phyloP scores from a whole-genome alignment of 495 filamentous ascomycete species.

The Entonaema liquescens region DNA sequence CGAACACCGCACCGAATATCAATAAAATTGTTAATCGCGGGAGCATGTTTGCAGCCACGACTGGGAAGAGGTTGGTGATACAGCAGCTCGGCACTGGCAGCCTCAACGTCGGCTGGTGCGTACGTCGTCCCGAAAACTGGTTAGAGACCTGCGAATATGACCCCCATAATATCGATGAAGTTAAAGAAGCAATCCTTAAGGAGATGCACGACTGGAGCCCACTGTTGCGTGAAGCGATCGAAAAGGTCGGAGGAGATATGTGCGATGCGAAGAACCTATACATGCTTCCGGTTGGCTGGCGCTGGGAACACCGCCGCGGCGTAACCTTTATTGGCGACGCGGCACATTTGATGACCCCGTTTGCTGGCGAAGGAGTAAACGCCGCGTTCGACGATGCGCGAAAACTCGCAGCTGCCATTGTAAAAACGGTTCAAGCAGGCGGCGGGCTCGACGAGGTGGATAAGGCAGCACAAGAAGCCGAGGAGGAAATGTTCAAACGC shows the following conservation, averaged over 20 bases:
- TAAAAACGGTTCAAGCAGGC: conserved; percentile 34
- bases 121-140: conserved; percentile 49
- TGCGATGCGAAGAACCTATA: conserved; percentile 53
- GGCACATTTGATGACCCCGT: conserved; percentile 69
- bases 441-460: conserved; percentile 43
- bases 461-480: conserved; percentile 41
- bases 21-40: conserved; percentile 56
- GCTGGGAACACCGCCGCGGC: conserved; percentile 58
- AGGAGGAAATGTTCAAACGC: conserved; percentile 48
- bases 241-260: conserved; percentile 24
- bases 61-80: conserved; percentile 48
- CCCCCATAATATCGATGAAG: conserved; percentile 36
- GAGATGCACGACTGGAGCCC: conserved; percentile 46
- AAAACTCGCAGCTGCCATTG: conserved; percentile 55
- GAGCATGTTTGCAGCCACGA: conserved; percentile 52
- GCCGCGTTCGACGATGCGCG: conserved; percentile 65
- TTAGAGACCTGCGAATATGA: conserved; percentile 49
- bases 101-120: conserved; percentile 43
- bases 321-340: conserved; percentile 69
- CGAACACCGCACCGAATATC: conserved; percentile 48
- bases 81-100: conserved; percentile 61
- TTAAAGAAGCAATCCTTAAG: conserved; percentile 39
- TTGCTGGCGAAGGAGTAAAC: conserved; percentile 70
- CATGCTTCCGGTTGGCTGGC: conserved; percentile 60
- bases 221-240: conserved; percentile 40